Conservation (phyloP, 805 yeast species). For the Pichia occidentalis region DNA sequence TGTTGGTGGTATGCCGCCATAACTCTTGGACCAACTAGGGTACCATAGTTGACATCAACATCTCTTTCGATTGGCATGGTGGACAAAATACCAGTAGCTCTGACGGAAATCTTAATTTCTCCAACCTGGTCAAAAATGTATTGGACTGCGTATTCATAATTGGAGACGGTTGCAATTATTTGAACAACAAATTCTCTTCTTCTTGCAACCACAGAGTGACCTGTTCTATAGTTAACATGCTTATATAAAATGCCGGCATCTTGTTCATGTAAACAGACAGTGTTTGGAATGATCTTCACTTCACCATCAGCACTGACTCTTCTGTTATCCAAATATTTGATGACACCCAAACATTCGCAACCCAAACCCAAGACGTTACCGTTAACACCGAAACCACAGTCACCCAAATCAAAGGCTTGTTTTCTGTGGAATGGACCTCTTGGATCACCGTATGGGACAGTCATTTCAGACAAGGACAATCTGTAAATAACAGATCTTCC, state of each 20-base stretch:
- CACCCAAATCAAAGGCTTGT: constrained; percentile 83
- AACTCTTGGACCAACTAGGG: constrained; percentile 71
- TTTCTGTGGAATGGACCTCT: constrained; percentile 79
- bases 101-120: constrained; percentile 66
- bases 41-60: constrained; percentile 57
- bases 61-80: constrained; percentile 76
- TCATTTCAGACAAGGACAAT: constrained; percentile 72
- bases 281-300: constrained; percentile 56
- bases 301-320: constrained; percentile 54
- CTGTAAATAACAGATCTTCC: constrained; percentile 74
- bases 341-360: constrained; percentile 78
- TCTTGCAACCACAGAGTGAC: constrained; percentile 64
- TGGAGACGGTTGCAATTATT: constrained; percentile 78
- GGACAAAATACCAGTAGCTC: constrained; percentile 83
- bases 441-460: constrained; percentile 84
- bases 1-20: constrained; percentile 85
- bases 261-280: constrained; percentile 76
- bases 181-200: constrained; percentile 74
- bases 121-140: constrained; percentile 73
- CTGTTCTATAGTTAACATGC: constrained; percentile 74
- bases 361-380: constrained; percentile 67
- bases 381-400: constrained; percentile 71
- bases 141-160: constrained; percentile 73
- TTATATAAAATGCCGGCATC: constrained; percentile 72
- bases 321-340: constrained; percentile 62